These are phyloP conservation scores for Zopfochytrium polystomum DNA, from an alignment of 371 early-diverging fungal genomes.

Conservation along the genomic window DNA sequence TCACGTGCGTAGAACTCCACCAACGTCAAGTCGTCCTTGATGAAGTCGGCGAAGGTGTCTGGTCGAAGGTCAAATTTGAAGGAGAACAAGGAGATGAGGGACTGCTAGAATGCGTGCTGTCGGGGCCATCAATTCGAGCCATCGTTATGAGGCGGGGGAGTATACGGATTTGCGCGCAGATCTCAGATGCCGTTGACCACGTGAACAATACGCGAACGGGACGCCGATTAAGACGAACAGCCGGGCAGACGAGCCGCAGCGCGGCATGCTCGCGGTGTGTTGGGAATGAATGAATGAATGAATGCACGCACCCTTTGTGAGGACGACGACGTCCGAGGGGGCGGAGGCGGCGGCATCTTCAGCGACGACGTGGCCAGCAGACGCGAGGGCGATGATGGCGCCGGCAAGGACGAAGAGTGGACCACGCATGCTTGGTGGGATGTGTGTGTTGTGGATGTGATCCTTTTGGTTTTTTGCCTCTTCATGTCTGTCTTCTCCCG, in stretches of 20 bases:
- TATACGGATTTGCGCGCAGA: no score
- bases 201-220: background rate
- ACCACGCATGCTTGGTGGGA: no score
- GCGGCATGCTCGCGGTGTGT: background rate
- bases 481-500: no score
- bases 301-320: conserved; percentile 47
- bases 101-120: background rate
- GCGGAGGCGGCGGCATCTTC: no score
- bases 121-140: no score
- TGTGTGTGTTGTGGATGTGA: no score
- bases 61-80: background rate
- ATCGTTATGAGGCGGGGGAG: no score
- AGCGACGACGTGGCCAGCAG: conserved; percentile 56
- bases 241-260: no score
- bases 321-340: conserved; percentile 71
- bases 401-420: no score
- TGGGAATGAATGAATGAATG: background rate
- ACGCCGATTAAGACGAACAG: background rate
- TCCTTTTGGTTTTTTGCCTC: no score
- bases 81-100: background rate
- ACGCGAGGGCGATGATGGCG: no score
- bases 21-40: conserved; percentile 70
- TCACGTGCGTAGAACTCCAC: conserved; percentile 89
- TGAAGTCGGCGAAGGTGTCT: conserved; percentile 61
- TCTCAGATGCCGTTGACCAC: background rate